phyloP scores from a whole-genome alignment of 495 filamentous ascomycete genomes.

The Neurospora terricola region DNA sequence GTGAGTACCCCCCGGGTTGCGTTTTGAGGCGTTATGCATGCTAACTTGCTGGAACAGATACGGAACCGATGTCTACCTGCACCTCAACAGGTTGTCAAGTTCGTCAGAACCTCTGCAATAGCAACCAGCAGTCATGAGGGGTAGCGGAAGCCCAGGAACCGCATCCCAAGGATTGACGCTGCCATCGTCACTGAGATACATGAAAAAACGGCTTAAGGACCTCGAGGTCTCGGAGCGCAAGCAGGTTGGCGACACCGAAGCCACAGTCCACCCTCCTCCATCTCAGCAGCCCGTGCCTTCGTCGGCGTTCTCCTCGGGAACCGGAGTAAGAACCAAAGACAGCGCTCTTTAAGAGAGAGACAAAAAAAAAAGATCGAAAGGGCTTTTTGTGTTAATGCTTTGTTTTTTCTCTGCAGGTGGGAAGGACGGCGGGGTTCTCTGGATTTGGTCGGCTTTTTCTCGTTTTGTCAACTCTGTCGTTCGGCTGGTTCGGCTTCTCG shows the following conservation, averaged over 20 bases:
- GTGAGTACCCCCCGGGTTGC: slow-evolving; percentile 42
- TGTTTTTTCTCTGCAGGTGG: background rate
- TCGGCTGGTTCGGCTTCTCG: background rate
- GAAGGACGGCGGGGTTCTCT: background rate
- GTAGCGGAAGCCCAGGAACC: slow-evolving; percentile 30
- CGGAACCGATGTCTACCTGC: slow-evolving; percentile 96
- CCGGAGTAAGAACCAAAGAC: background rate
- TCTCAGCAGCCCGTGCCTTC: background rate
- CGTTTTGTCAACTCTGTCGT: background rate
- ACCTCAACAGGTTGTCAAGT: slow-evolving; percentile 88
- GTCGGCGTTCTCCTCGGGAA: background rate
- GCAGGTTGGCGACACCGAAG: slow-evolving; percentile 79
- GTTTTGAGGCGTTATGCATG: background rate
- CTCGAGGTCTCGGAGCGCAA: slow-evolving; percentile 69
- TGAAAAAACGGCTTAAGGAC: slow-evolving; percentile 47
- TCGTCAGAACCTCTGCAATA: slow-evolving; percentile 97
- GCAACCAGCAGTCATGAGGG: slow-evolving; percentile 96
- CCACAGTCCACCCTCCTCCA: slow-evolving; percentile 40
- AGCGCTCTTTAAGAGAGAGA: background rate
- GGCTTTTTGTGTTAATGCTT: background rate
- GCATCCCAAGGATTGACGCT: slow-evolving; percentile 84
- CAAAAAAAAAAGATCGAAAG: background rate
- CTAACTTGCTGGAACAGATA: slow-evolving; percentile 47
- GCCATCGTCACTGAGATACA: slow-evolving; percentile 36
- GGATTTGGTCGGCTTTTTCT: background rate